phyloP scores from a whole-genome alignment of 2,329 filamentous ascomycete genomes.

The Cercospora nicotianae region DNA sequence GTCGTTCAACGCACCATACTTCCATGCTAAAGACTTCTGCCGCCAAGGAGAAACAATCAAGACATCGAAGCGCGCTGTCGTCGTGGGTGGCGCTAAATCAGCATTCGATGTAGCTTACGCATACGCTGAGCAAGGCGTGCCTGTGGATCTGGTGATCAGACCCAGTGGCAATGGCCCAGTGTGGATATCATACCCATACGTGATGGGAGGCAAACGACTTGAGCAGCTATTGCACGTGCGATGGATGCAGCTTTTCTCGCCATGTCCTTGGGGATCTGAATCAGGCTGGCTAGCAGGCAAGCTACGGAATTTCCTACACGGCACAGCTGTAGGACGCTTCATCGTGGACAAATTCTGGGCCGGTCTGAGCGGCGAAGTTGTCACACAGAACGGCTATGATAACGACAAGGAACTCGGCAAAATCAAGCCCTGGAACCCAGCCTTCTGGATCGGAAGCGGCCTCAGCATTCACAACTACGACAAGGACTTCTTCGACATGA shows the following conservation, averaged over 20 bases:
- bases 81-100: constrained; percentile 64
- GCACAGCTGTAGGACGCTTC: constrained; percentile 57
- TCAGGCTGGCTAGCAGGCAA: constrained; percentile 54
- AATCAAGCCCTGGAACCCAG: constrained; percentile 44
- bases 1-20: constrained; percentile 54
- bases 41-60: constrained; percentile 41
- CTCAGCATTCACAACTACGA: constrained; percentile 58
- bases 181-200: constrained; percentile 61
- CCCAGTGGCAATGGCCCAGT: constrained; percentile 59
- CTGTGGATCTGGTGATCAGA: constrained; percentile 60
- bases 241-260: constrained; percentile 71
- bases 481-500: constrained; percentile 57
- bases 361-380: constrained; percentile 56
- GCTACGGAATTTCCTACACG: constrained; percentile 58
- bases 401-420: constrained; percentile 45
- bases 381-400: constrained; percentile 50
- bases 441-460: constrained; percentile 49
- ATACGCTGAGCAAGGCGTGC: constrained; percentile 52
- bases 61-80: constrained; percentile 47
- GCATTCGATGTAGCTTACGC: constrained; percentile 64
- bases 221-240: constrained; percentile 68
- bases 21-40: constrained; percentile 59
- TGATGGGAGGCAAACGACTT: constrained; percentile 65
- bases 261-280: constrained; percentile 68
- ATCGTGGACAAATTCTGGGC: constrained; percentile 59